phyloP scores from a whole-genome alignment of 2,329 filamentous ascomycete genomes.

The Colletotrichum melonis region DNA sequence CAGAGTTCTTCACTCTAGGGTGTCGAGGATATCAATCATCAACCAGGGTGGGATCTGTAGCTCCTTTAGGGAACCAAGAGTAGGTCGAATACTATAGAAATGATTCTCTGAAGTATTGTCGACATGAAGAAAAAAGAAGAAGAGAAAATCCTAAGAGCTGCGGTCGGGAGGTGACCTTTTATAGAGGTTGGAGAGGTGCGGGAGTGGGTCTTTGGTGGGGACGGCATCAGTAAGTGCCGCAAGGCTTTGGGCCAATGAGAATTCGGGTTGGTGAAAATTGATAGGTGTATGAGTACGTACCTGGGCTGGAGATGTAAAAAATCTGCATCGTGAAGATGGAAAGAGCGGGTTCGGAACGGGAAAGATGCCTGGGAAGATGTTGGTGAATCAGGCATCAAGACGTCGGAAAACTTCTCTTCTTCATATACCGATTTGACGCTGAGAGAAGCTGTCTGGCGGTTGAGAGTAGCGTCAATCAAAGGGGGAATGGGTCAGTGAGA shows the following conservation, averaged over 20 bases:
- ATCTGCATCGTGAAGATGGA: slow-evolving; percentile 5
- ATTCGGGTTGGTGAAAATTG: background rate
- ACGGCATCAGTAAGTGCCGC: slow-evolving; percentile 13
- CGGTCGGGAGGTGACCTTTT: background rate
- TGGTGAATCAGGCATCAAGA: background rate
- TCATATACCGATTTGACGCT: background rate
- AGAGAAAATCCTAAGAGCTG: slow-evolving; percentile 21
- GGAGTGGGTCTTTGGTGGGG: slow-evolving; percentile 6
- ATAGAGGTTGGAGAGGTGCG: background rate
- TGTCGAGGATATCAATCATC: slow-evolving; percentile 91
- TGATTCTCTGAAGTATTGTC: slow-evolving; percentile 74
- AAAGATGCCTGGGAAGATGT: background rate
- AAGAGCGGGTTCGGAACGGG: background rate
- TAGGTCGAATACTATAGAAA: slow-evolving; percentile 97
- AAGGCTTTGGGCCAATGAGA: slow-evolving; percentile 17
- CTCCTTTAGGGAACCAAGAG: slow-evolving; percentile 94
- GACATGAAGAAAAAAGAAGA: slow-evolving; percentile 33
- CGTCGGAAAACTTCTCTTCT: background rate
- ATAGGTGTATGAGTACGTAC: slow-evolving; percentile 6
- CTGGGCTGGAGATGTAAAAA: background rate
- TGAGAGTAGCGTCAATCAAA: background rate
- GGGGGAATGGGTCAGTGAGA: background rate
- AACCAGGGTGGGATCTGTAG: slow-evolving; percentile 95
- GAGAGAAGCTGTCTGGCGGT: background rate
- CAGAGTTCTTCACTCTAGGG: slow-evolving; percentile 85